phyloP scores from a whole-genome alignment of 2,329 filamentous ascomycete species.

The Keithomyces neogunnii region DNA sequence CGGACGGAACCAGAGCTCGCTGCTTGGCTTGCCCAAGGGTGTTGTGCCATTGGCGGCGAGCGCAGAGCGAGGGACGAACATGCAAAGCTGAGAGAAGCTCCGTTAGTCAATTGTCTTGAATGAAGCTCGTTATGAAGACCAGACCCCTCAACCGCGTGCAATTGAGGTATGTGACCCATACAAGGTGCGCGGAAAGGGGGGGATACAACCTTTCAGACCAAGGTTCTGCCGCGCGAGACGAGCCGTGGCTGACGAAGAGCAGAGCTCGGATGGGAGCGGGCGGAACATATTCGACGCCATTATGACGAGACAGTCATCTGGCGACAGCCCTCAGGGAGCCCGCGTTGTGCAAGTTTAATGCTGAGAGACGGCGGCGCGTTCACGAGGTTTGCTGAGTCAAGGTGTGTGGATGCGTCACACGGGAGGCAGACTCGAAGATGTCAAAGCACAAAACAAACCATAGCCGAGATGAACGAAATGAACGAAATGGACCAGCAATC shows the following conservation, averaged over 20 bases:
- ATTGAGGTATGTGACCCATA: background rate
- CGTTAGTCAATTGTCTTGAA: constrained; percentile 2
- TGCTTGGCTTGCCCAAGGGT: constrained; percentile 20
- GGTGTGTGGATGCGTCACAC: background rate
- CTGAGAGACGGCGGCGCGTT: background rate
- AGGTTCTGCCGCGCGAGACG: constrained; percentile 17
- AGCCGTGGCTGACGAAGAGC: constrained; percentile 14
- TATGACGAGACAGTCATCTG: constrained; percentile 21
- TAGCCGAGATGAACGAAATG: background rate
- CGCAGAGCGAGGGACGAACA: constrained; percentile 12
- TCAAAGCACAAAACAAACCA: background rate
- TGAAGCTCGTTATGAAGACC: background rate
- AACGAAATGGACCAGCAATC: background rate
- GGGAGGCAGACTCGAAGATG: background rate
- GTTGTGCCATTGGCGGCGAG: constrained; percentile 31
- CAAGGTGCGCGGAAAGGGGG: too few species aligned
- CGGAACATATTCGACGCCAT: constrained; percentile 27
- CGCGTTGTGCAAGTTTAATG: background rate
- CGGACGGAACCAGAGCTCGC: constrained; percentile 17
- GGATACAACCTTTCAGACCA: constrained; percentile 13
- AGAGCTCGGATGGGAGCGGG: constrained; percentile 24
- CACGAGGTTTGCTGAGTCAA: background rate
- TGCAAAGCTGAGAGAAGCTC: constrained; percentile 3
- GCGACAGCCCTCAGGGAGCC: constrained; percentile 8
- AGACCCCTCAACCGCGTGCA: background rate